Conservation (phyloP, 2,329 filamentous ascomycete species). For the Hypoxylon sp. region DNA sequence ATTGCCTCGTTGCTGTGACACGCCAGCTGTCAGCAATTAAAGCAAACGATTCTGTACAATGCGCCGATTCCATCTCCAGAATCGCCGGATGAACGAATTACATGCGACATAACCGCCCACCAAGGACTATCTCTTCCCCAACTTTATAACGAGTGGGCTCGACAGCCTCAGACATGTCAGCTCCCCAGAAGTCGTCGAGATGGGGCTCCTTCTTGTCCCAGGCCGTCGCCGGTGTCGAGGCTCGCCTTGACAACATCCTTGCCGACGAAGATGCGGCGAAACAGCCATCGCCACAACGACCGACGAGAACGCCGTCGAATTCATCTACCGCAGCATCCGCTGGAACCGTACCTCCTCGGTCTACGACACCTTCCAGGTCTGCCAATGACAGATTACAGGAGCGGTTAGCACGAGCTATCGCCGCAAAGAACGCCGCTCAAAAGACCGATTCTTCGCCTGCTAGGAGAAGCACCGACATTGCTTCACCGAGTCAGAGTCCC, state of each 20-base stretch:
- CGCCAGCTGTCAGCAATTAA: conserved; percentile 37
- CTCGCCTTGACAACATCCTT: conserved; percentile 90
- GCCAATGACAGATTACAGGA: conserved; percentile 89
- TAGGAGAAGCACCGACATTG: conserved; percentile 55
- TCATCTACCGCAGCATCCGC: conserved; percentile 46
- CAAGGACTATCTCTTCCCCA: conserved; percentile 9
- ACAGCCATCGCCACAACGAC: conserved; percentile 56
- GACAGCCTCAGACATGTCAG: conserved; percentile 58
- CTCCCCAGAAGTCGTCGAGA: conserved; percentile 68
- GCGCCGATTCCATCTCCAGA: conserved; percentile 39
- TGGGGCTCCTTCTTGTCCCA: conserved; percentile 88
- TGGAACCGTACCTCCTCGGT: conserved; percentile 47
- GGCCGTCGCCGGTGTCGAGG: conserved; percentile 94
- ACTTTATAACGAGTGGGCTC: conserved; percentile 18
- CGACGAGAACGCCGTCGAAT: conserved; percentile 52
- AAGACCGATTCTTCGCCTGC: conserved; percentile 60
- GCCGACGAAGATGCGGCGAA: conserved; percentile 76
- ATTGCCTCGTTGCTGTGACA: conserved; percentile 34
- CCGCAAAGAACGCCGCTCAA: conserved; percentile 72
- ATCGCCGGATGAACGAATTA: conserved; percentile 32
- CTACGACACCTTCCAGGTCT: conserved; percentile 68
- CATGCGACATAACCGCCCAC: conserved; percentile 27
- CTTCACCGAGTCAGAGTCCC: conserved; percentile 56
- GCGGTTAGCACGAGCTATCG: conserved; percentile 87
- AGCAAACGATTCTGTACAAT: conserved; percentile 37